Base-by-base conservation (phyloP, 2,329 filamentous ascomycete species). In the Penicillium sp. region DNA sequence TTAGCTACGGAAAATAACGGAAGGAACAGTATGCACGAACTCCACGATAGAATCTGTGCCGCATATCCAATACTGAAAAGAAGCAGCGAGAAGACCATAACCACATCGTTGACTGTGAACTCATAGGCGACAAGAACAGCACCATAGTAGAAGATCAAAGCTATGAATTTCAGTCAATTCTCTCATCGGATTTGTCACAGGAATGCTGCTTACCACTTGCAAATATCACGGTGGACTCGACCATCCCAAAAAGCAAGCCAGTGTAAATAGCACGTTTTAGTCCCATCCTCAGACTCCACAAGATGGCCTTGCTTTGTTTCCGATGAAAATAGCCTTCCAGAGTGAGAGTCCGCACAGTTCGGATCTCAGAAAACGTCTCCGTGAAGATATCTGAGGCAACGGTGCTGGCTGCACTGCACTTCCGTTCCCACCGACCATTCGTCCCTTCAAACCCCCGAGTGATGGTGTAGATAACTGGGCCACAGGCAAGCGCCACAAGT, bases 101-200 rank as follows among this genome's bases (percentile, higher is more conserved):
- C 68, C 13, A 93, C 77, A 2, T 75, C 69, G 2, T 76, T 71
- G 0, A 84, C 76, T 0, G 70, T 72, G 50, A 69, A 65, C 26
- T 76, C 65, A 7, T 65, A 62, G 0, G 74, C 72, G 4, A 86
- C 74, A 8, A 94, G 72, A 1, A 77, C 67, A 0, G 82, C 80
- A 2, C 86, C 87, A 58, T 91, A 94, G 68, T 84, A 95, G 60
- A 95, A 93, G 7, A 94, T 78, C 3, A 94, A 68, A 0, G 88
- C 87, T 58, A 33, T 17, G 17, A 35, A 27, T 35, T 26, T 57
- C 30, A 52, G 38, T 10, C 39, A 39, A 25, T 7, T 19, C 15
- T 7, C 19, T 11, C 4, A 2, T 19, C 17, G 17, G 15, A 15
- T 15, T 11, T 13, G 14, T 13, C 9, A 8, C 7, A 3, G 8